Base-by-base conservation (phyloP, 2,329 filamentous ascomycete genomes). In the Alternaria incomplexa region DNA sequence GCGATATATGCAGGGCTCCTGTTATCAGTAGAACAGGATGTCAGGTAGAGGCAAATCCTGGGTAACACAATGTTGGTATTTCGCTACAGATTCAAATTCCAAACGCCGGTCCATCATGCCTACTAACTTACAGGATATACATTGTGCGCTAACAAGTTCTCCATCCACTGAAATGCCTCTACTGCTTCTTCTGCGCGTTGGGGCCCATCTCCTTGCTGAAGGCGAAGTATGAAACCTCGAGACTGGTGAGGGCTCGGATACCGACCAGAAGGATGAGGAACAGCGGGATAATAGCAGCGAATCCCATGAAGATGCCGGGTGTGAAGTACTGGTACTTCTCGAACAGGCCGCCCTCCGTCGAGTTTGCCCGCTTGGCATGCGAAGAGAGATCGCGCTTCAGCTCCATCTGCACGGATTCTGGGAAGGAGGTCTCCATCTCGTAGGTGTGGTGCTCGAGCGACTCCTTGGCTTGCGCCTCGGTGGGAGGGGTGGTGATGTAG, bases 171-270 rank as follows among this genome's bases (percentile, higher is more conserved):
- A 5, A 17, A 56, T 28, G 15, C 11, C 15, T 17, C 22, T 85
- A 86, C 81, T 90, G 86, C 78, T 89, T 97, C 88, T 94, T 97
- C 81, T 96, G 92, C 30, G 91, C 91, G 40, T 89, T 85, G n/a
- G 93, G 92, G 0, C 93, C 93, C 85, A 93, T 97, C 72, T 97
- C 95, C 85, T 97, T 97, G 78, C 96, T 95, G 78, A 98, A 99
- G 2, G 96, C 93, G 66, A 92, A 93, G 79, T 98, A 98, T 1
- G 93, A 92, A 28, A 98, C 93, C 79, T 97, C 86, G 17, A 99
- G 85, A 70, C 93, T 95, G 7, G 87, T 84, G 12, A 98, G 85
- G 13, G 92, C 93, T 63, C 81, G 88, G 58, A 98, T 82, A 13
- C 91, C 96, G 60, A 94, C 90, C 69, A 90, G 90, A 6, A 97